Evolutionary conservation across 2,329 filamentous ascomycete species (phyloP).

Genomic region (Exophiala oligosperma): DNA sequence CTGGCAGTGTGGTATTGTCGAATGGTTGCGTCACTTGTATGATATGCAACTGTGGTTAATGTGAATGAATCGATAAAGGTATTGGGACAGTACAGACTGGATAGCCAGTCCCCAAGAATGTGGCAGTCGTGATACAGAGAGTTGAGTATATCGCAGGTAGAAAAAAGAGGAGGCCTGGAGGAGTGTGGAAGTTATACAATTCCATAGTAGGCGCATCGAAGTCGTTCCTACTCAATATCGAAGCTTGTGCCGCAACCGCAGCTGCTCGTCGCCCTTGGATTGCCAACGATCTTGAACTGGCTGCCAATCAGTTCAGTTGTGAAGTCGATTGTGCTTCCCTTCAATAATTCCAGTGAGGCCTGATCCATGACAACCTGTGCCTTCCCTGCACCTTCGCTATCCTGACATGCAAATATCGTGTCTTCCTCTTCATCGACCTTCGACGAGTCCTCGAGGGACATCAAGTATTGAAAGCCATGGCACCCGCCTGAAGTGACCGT

Average conservation of each 20-base stretch:
- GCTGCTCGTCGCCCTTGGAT: constrained; percentile 86
- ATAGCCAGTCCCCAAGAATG: not conserved
- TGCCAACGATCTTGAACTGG: constrained; percentile 96
- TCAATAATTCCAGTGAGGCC: constrained; percentile 81
- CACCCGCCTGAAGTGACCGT: constrained; percentile 92
- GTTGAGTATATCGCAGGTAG: too few species aligned
- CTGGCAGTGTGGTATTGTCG: too few species aligned
- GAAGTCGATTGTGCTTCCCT: constrained; percentile 93
- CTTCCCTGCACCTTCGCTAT: constrained; percentile 34
- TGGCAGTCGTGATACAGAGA: too few species aligned
- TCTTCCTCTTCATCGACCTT: constrained; percentile 73
- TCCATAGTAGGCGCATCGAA: not conserved
- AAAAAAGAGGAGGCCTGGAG: too few species aligned
- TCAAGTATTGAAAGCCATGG: constrained; percentile 96
- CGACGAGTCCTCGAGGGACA: constrained; percentile 68
- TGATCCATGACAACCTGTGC: constrained; percentile 89
- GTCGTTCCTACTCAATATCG: constrained; percentile 69
- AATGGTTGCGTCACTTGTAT: too few species aligned
- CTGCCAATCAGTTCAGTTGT: constrained; percentile 92
- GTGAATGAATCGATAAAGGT: too few species aligned
- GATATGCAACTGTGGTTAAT: too few species aligned
- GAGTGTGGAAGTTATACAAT: not conserved
- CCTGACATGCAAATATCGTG: constrained; percentile 75
- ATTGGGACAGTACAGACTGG: not conserved
- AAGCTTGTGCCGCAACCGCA: constrained; percentile 98